Evolutionary conservation across 106 monocot species (phyloP).

Genomic region (Apostasia shenzhenica): DNA sequence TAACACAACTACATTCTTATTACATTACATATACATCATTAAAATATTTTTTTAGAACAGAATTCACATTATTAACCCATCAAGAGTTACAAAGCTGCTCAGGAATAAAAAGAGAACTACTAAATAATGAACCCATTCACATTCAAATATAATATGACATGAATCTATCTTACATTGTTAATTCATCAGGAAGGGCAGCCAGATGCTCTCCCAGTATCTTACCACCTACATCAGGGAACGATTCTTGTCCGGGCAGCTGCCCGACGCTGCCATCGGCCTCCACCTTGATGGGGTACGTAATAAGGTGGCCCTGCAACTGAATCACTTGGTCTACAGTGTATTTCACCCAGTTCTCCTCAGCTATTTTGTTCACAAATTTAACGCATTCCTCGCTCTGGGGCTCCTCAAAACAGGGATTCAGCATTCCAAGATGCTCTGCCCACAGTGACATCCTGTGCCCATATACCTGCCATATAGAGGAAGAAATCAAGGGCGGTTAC

Average conservation of each 20-base stretch:
- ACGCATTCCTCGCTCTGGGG: slow-evolving; percentile 29
- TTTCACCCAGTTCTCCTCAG: slow-evolving; percentile 26
- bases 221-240: slow-evolving; percentile 10
- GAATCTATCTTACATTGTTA: not conserved
- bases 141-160: too few relatives aligned
- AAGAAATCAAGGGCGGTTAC: too few relatives aligned
- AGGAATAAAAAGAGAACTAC: too few relatives aligned
- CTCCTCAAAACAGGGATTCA: slow-evolving; percentile 23
- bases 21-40: too few relatives aligned
- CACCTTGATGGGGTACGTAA: slow-evolving; percentile 30
- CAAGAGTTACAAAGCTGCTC: too few relatives aligned
- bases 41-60: too few relatives aligned
- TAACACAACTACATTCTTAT: too few relatives aligned
- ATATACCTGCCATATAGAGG: slow-evolving; percentile 17
- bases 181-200: not conserved
- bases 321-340: slow-evolving; percentile 13
- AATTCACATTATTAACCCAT: too few relatives aligned
- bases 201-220: not conserved
- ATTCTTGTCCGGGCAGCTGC: slow-evolving; percentile 10
- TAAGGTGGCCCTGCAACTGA: slow-evolving; percentile 26
- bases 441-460: slow-evolving; percentile 50
- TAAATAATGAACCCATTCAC: too few relatives aligned
- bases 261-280: slow-evolving; percentile 20
- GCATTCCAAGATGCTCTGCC: slow-evolving; percentile 33
- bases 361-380: slow-evolving; percentile 27